These are phyloP conservation scores for Boletus rubropictus DNA, from an alignment of 768 basidiomycete genomes.

Conservation along the genomic window DNA sequence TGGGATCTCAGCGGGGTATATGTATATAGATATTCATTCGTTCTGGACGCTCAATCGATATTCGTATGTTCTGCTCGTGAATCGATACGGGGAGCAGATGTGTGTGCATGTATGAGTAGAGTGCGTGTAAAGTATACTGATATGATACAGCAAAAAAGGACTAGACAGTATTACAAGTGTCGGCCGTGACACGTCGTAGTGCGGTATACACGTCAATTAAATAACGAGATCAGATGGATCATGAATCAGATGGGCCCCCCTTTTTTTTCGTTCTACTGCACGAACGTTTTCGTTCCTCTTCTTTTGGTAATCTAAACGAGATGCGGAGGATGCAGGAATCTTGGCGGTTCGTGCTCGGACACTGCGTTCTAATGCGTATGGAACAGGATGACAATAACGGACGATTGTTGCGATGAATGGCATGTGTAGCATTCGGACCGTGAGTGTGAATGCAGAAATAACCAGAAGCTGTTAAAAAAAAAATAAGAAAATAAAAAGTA, in stretches of 20 bases:
- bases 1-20: too few species aligned
- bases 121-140: not conserved
- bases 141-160: constrained; percentile 5
- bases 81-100: too few species aligned
- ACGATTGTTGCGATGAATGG: not conserved
- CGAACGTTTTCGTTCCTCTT: too few species aligned
- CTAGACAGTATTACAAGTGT: not conserved
- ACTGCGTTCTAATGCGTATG: not conserved
- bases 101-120: too few species aligned
- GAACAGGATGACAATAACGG: not conserved
- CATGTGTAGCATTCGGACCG: not conserved
- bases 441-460: not conserved
- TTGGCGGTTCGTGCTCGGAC: not conserved
- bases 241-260: not conserved
- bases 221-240: not conserved
- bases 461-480: not conserved
- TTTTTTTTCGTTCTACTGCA: not conserved
- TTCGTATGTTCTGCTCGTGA: too few species aligned
- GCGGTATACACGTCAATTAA: not conserved
- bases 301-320: too few species aligned
- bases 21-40: too few species aligned
- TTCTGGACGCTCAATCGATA: too few species aligned
- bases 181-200: not conserved
- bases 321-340: not conserved
- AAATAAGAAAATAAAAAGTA: not conserved